These are phyloP conservation scores for Ogataea degrootiae DNA, from an alignment of 805 yeast species.

Conservation along the genomic window DNA sequence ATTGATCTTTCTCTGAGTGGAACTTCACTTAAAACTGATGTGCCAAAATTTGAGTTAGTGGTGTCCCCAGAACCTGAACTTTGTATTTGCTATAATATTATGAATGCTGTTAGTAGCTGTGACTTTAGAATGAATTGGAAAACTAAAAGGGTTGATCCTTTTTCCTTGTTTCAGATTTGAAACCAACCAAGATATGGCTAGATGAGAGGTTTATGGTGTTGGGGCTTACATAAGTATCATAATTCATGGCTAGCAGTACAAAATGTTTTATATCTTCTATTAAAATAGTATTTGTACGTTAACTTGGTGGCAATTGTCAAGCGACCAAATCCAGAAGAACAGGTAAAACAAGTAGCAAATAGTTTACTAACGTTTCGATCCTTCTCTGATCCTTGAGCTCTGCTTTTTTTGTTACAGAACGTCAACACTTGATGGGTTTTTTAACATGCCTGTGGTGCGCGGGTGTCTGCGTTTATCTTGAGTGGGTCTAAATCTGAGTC, in stretches of 20 bases:
- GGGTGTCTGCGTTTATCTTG: background rate
- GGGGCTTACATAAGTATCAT: background rate
- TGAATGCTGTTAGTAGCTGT: background rate
- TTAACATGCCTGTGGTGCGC: constrained; percentile 9
- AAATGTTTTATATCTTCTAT: background rate
- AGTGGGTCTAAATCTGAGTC: too few relatives aligned
- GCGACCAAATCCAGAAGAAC: too few relatives aligned
- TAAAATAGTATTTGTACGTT: too few relatives aligned
- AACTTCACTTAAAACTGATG: constrained; percentile 15
- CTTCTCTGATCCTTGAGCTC: background rate
- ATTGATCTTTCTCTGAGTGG: constrained; percentile 9
- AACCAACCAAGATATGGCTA: too few relatives aligned
- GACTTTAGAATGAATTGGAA: background rate
- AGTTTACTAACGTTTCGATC: background rate
- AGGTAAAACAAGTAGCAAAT: too few relatives aligned
- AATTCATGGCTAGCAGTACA: background rate
- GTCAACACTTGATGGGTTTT: constrained; percentile 11
- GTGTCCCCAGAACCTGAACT: constrained; percentile 18
- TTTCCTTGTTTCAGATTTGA: too few relatives aligned
- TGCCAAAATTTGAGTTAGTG: constrained; percentile 17
- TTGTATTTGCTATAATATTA: constrained; percentile 6
- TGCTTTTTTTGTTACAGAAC: background rate
- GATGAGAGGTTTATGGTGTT: background rate
- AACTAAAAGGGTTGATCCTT: background rate
- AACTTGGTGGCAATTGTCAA: too few relatives aligned